Base-by-base conservation (phyloP, 73 alveolate genomes). In the Uronychia setigera region DNA sequence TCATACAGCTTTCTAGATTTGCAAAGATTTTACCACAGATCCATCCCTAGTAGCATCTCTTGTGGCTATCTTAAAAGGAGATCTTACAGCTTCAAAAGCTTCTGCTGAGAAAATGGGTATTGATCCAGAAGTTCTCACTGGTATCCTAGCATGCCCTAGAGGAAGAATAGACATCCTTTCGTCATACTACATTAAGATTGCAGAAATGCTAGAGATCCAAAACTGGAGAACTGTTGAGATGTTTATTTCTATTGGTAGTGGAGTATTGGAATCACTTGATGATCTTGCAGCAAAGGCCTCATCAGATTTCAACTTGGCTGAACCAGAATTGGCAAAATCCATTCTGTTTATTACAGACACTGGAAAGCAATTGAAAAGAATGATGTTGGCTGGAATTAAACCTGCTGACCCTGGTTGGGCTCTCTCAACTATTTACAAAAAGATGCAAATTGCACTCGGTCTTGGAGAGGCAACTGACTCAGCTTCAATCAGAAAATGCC, bases 81-180 rank as follows among this genome's bases (percentile, higher is more conserved):
- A 81, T 33, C 60, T 81, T 0, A 19, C 77, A 60, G 31, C 57
- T 27, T 28, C 46, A 26, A 59, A 74, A 60, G 76, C 57, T 5
- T 1, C 74, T 33, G 57, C 83, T 9, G 89, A 82, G 29, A 29
- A 35, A n/a, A 30, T 82, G 1, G 89, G 83, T 29, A 74, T 82
- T 30, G 82, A 82, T 0, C 1, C 76, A 0, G 82, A 82, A 57
- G 19, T 30, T 58, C 28, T 82, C 31, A n/a, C 59, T 0, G 77
- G 74, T 14, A 59, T 46, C 25, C 89, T 82, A 32, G 89, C 89
- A 26, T 82, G 89, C 28, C 67, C 89, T 29, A 60, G 82, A 27
- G 33, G 57, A 1, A 26, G 80, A n/a, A 1, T 27, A 5, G 82
- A 82, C 33, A 46, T 46, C 67, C 67, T 46, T 19, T 46, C 67